Evolutionary conservation across 768 basidiomycete species (phyloP), one percentile per base, ranked within the genome.

Genomic region (Russula virescens): DNA sequence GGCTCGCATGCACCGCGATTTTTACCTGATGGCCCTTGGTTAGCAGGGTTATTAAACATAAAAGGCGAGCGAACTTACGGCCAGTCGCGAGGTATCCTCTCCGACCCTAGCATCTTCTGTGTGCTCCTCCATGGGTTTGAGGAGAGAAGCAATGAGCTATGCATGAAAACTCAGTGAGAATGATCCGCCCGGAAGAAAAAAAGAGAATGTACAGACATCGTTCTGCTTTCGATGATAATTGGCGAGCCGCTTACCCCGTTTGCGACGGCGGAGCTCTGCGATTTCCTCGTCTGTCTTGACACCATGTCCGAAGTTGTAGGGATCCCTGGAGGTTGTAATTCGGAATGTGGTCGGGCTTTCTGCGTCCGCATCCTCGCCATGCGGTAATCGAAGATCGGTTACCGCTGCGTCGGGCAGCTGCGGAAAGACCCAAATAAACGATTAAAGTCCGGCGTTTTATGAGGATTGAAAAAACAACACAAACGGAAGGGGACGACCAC

Each of bases 71-170:
- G 38, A 11, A 74, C 83, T 65, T 69, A 91, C 91, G 21, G 87
- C 79, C 51, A 91, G 68, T 21, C 89, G 86, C 42, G 81, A 78
- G 34, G 80, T 79, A 40, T 87, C 82, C 71, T 87, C 88, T 35
- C 86, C 84, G 14, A 80, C 78, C 63, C 79, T 81, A 18, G 93
- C 94, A 68, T 96, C 91, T 55, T 84, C 81, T 0, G 92, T 92
- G 69, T 94, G 90, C 38, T 88, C 86, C 40, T 93, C 89, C 83
- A 98, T 88, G 0, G 94, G 83, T 74, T 96, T 97, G 38, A 98
- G 81, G 64, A 98, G 75, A n/a, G 84, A 81, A n/a, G 76, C 71
- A 65, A 98, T 96, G 62, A 94, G 87, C 89, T 96, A 69, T 42
- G 31, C n/a, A 51, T 49, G 52, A 68, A 31, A 49, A 55, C 47